These are phyloP conservation scores for Pythium plurisporium DNA, from an alignment of 352 stramenopile species.

Conservation along the genomic window DNA sequence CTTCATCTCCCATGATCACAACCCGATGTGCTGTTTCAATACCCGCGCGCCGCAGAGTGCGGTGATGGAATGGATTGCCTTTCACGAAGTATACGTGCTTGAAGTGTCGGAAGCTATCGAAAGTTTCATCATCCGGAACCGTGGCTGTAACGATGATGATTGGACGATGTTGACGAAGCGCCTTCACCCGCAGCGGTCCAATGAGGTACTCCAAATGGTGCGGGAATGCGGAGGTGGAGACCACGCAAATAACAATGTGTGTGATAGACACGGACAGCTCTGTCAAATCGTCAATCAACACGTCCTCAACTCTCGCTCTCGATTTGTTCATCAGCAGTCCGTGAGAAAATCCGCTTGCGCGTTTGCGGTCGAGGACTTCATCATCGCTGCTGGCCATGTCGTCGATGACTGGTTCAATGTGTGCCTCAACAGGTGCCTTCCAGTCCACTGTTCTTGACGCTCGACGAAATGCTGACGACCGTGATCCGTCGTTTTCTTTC, in stretches of 20 bases:
- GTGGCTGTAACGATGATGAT: slow-evolving; percentile 61
- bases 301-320: slow-evolving; percentile 31
- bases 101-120: slow-evolving; percentile 65
- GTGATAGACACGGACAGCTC: slow-evolving; percentile 43
- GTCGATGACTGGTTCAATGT: slow-evolving; percentile 19
- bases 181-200: slow-evolving; percentile 59
- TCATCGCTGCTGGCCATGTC: slow-evolving; percentile 16
- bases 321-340: slow-evolving; percentile 10
- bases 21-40: slow-evolving; percentile 62
- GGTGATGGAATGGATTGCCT: slow-evolving; percentile 53
- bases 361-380: slow-evolving; percentile 2
- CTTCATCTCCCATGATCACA: slow-evolving; percentile 68
- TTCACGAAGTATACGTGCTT: slow-evolving; percentile 68
- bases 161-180: slow-evolving; percentile 63
- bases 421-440: slow-evolving; percentile 15
- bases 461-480: slow-evolving; percentile 9
- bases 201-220: slow-evolving; percentile 79
- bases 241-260: slow-evolving; percentile 72
- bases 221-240: slow-evolving; percentile 50
- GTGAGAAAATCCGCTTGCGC: slow-evolving; percentile 10
- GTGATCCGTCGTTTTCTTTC: neutral
- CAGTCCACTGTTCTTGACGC: slow-evolving; percentile 35
- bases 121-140: slow-evolving; percentile 56
- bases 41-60: slow-evolving; percentile 56
- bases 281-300: slow-evolving; percentile 44